These are phyloP conservation scores for Cichorium intybus DNA, from an alignment of 140 eudicot species.

Conservation along the genomic window DNA sequence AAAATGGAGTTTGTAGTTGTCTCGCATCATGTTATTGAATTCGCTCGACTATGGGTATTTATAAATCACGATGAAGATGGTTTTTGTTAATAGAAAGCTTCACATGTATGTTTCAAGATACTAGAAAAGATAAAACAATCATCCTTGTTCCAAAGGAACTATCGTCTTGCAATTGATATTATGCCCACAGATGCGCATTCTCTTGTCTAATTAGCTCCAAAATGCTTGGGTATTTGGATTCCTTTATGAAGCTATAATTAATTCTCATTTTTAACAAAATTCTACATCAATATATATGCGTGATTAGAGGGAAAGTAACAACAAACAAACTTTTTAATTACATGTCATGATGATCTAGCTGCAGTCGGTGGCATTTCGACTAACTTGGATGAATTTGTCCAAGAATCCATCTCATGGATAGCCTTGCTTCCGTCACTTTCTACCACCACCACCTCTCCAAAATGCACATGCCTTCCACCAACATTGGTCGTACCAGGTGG, in stretches of 20 bases:
- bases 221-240: background rate
- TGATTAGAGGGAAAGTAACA: constrained; percentile 1
- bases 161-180: too few relatives aligned
- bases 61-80: too few relatives aligned
- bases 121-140: background rate
- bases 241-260: constrained; percentile 3
- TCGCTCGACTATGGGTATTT: background rate
- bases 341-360: constrained; percentile 41
- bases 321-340: constrained; percentile 10
- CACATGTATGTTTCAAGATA: too few relatives aligned
- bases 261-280: background rate
- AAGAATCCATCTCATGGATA: constrained; percentile 34
- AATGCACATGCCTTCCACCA: constrained; percentile 37
- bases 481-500: constrained; percentile 4
- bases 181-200: background rate
- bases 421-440: constrained; percentile 32
- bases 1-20: background rate
- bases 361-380: constrained; percentile 37
- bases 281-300: constrained; percentile 12
- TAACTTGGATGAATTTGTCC: constrained; percentile 39
- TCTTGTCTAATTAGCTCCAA: background rate
- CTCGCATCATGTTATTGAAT: background rate
- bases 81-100: too few relatives aligned
- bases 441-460: constrained; percentile 49
- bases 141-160: background rate